Evolutionary conservation across 2,329 filamentous ascomycete genomes (phyloP), one percentile per base, ranked within the genome.

Genomic region (Scopulariopsis brevicaulis): DNA sequence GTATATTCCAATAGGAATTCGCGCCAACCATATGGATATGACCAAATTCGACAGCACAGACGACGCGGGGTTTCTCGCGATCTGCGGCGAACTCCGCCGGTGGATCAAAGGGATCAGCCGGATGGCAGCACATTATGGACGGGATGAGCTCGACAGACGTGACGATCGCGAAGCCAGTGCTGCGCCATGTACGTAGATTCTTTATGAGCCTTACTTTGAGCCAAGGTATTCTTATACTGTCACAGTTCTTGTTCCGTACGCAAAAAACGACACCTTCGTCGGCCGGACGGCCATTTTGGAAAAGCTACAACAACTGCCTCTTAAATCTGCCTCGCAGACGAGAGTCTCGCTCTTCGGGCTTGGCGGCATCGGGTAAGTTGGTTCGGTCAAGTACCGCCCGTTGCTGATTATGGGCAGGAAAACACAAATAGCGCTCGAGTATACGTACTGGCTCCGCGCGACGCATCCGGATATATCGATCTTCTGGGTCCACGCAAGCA

Each of bases 401-500:
- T 48, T n/a, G 43, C 43, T 48, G 22, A 48, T 48, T 7, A n/a
- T 22, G 22, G 18, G 11, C 22, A 70, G 68, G 2, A 70, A 70
- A 64, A 68, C 69, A 8, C 68, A 70, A 58, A 65, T 70, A 22
- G 68, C 67, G 0, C 53, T 70, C 11, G 62, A 59, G 8, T 70
- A 69, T 35, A 60, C 57, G 7, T 66, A 65, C 54, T 64, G 65
- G 65, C 54, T 66, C 3, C 59, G 48, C 1, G 48, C 63, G 12
- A 54, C 35, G 11, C 54, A 51, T 12, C 62, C 62, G 3, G 64
- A 67, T 1, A 55, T 63, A 3, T 69, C 68, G 0, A 57, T 72
- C 1, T 71, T 69, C 55, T 71, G 68, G 69, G 63, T 71, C 18
- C 65, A 70, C 52, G 69, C 66, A 1, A 68, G 65, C 59, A 71